Conservation (phyloP, 2,329 filamentous ascomycete species). For the Penicillium sclerotigenum region DNA sequence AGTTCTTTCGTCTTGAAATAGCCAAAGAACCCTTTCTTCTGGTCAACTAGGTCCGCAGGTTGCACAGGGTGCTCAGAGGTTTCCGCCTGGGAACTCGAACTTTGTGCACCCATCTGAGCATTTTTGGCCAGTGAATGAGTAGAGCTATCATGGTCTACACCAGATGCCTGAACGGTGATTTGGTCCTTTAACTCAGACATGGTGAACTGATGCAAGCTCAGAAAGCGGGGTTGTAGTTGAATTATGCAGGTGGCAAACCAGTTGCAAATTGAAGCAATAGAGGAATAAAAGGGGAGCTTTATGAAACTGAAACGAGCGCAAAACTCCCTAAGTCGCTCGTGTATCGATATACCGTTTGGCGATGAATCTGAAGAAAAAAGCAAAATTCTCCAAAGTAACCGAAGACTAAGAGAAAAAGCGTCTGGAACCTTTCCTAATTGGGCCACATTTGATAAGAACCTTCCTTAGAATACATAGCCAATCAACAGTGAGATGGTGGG, state of each 20-base stretch:
- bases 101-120: slow-evolving; percentile 14
- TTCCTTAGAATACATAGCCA: slow-evolving; percentile 1
- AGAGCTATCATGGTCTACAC: slow-evolving; percentile 4
- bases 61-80: slow-evolving; percentile 13
- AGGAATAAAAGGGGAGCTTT: slow-evolving; percentile 45
- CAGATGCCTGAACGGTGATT: slow-evolving; percentile 24
- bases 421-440: slow-evolving; percentile 25
- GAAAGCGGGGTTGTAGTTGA: slow-evolving; percentile 14
- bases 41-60: slow-evolving; percentile 38
- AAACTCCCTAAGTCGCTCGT: slow-evolving; percentile 59
- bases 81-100: slow-evolving; percentile 11
- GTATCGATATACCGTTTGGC: slow-evolving; percentile 14
- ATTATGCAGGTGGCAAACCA: slow-evolving; percentile 8
- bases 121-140: slow-evolving; percentile 20
- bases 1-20: slow-evolving; percentile 85
- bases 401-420: neutral
- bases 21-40: slow-evolving; percentile 54
- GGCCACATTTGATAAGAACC: slow-evolving; percentile 11
- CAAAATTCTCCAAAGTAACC: neutral
- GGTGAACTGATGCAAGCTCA: neutral
- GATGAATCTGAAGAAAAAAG: slow-evolving; percentile 3
- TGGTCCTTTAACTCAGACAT: slow-evolving; percentile 32
- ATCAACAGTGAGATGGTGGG: neutral
- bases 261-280: neutral
- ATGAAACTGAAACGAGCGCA: slow-evolving; percentile 49